Base-by-base conservation (phyloP, 2,329 filamentous ascomycete genomes). In the Exophiala viscosa region DNA sequence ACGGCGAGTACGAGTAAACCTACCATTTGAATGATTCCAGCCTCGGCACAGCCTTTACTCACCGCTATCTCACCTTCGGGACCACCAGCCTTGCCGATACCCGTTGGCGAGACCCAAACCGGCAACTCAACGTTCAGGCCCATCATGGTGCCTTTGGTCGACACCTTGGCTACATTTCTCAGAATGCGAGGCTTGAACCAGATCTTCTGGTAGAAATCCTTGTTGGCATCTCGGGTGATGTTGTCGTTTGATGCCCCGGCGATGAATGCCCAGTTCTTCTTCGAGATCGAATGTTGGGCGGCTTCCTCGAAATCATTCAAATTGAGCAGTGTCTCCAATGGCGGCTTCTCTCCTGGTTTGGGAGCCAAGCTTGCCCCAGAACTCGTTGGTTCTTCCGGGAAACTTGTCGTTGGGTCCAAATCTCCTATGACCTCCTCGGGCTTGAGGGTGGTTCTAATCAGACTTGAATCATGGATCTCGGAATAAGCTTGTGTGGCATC, bases 181-280 rank as follows among this genome's bases (percentile, higher is more conserved):
- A 78, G 54, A 4, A 77, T 62, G 2, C 76, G 65, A 2, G 76
- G 76, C 13, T 75, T 68, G 52, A 77, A 73, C 67, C 68, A 72
- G 23, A 78, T 73, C 7, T 70, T 66, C 33, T 69, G 65, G 45
- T 72, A 74, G 57, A 70, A 42, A n/a, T 50, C 42, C 9, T 49
- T 40, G 36, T 60, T 61, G n/a, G 52, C 56, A 18, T 53, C 46
- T 14, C 49, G 46, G 4, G 60, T 51, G 6, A 56, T 49, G 33
- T 59, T 54, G 48, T 60, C 59, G 34, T 57, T 59, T 5, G 60
- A 56, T 2, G 67, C 57, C 20, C 53, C 52, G n/a, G 54, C 54
- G 66, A 66, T 58, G 66, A 62, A 39, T 58, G 56, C 44, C 62
- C 58, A 53, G 63, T 61, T 54, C 67, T 64, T 51, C 61, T 57